Evolutionary conservation across 192 early-diverging fungal genomes (phyloP).

Genomic region (Linnemannia schmuckeri): DNA sequence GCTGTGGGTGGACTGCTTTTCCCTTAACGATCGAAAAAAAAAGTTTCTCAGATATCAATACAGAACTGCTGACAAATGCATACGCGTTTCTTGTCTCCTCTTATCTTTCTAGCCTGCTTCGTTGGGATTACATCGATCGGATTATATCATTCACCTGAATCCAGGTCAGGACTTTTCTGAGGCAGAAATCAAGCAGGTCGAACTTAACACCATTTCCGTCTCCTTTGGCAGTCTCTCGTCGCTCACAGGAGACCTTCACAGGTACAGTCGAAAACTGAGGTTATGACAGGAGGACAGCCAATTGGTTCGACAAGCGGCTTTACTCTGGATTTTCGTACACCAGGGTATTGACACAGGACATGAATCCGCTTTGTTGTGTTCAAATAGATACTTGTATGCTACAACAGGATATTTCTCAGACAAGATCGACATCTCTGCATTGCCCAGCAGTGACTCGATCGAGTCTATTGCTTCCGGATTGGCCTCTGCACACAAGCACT

Average conservation of each 20-base stretch:
- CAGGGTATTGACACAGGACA: too few relatives aligned
- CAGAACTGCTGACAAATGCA: neutral
- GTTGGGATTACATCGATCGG: slow-evolving; percentile 92
- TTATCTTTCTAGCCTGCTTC: slow-evolving; percentile 63
- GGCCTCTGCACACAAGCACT: slow-evolving; percentile 76
- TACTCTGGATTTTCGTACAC: too few relatives aligned
- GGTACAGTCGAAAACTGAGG: slow-evolving; percentile 57
- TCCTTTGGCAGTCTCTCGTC: slow-evolving; percentile 91
- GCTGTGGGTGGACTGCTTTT: slow-evolving; percentile 20
- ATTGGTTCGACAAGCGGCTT: too few relatives aligned
- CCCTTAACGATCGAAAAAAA: neutral
- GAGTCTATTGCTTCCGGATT: slow-evolving; percentile 80
- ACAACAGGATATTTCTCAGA: slow-evolving; percentile 60
- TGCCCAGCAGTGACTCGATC: slow-evolving; percentile 80
- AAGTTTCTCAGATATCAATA: neutral
- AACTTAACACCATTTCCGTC: slow-evolving; percentile 95
- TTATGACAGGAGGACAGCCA: neutral
- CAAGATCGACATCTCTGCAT: slow-evolving; percentile 56
- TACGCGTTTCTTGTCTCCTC: neutral
- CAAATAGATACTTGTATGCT: slow-evolving; percentile 62
- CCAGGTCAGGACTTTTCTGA: slow-evolving; percentile 58
- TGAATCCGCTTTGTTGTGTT: neutral
- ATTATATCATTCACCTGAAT: slow-evolving; percentile 88
- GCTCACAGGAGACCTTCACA: slow-evolving; percentile 81
- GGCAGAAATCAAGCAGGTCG: slow-evolving; percentile 89